These are phyloP conservation scores for Geosmithia flava DNA, from an alignment of 2,329 filamentous ascomycete genomes.

Conservation along the genomic window DNA sequence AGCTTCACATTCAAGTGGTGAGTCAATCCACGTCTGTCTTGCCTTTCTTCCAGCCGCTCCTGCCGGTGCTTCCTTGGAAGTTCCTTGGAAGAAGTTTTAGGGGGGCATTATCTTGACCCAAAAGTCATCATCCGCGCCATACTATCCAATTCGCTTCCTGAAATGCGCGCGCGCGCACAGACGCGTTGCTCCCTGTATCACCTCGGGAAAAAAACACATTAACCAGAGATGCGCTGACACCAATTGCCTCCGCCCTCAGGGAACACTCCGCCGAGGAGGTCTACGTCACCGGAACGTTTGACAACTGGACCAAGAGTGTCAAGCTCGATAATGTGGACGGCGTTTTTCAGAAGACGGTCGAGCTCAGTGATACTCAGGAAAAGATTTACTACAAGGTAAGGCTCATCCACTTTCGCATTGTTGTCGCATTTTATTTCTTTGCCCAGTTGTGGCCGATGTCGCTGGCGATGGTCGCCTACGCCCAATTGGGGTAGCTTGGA, in stretches of 20 bases:
- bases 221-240: conserved; percentile 1
- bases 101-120: not conserved
- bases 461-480: not conserved
- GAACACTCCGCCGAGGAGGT: conserved; percentile 74
- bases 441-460: not conserved
- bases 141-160: too few relatives aligned
- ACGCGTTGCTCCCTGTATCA: not conserved
- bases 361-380: conserved; percentile 48
- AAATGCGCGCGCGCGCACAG: too few relatives aligned
- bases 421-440: conserved; percentile 1
- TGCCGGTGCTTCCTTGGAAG: not conserved
- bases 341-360: conserved; percentile 70
- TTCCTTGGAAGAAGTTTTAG: not conserved
- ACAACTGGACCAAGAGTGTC: conserved; percentile 82
- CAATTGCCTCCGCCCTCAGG: conserved; percentile 37
- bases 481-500: not conserved
- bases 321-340: conserved; percentile 66
- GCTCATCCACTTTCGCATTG: conserved; percentile 5
- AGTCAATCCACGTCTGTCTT: conserved; percentile 14
- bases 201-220: not conserved
- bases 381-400: conserved; percentile 94
- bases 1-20: conserved; percentile 62
- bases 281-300: conserved; percentile 91
- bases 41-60: conserved; percentile 3
- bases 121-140: too few relatives aligned